Evolutionary conservation across 257 asterid species (phyloP).

Genomic region (Cinchona pubescens): DNA sequence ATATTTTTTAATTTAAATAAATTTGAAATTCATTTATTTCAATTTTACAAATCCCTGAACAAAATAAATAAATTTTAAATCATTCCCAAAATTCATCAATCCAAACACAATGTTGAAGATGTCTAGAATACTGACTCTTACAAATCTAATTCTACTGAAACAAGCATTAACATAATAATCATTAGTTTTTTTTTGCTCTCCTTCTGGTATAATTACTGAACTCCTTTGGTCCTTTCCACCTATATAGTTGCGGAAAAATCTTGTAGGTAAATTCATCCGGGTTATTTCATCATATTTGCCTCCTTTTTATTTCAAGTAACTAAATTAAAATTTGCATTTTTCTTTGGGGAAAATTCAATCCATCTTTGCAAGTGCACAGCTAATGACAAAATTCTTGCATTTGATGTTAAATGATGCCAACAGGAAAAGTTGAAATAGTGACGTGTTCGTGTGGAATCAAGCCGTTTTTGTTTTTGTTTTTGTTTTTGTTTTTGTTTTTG

Average conservation of each 20-base stretch:
- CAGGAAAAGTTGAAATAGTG: not conserved
- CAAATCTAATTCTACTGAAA: constrained; percentile 15
- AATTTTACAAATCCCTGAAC: no score
- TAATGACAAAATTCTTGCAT: not conserved
- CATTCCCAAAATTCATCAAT: no score
- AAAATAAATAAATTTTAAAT: no score
- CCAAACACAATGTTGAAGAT: no score
- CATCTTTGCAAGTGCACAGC: not conserved
- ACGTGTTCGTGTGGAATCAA: not conserved
- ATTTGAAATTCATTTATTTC: no score
- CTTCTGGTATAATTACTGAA: not conserved
- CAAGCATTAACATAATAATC: constrained; percentile 10
- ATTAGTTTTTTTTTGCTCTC: not conserved
- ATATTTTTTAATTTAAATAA: no score
- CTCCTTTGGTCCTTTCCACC: not conserved
- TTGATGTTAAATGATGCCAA: not conserved
- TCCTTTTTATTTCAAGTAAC: not conserved
- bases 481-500: not conserved
- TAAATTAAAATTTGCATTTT: not conserved
- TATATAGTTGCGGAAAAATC: not conserved
- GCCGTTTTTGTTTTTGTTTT: not conserved
- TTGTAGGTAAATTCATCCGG: not conserved
- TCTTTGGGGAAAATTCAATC: not conserved
- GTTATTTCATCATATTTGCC: not conserved
- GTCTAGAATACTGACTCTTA: constrained; percentile 30